A percentile compares a stretch with the other conserved stretches of the same genome.
Conservation (phyloP, 108 stramenopile species). For the Conticribra guillardii region DNA sequence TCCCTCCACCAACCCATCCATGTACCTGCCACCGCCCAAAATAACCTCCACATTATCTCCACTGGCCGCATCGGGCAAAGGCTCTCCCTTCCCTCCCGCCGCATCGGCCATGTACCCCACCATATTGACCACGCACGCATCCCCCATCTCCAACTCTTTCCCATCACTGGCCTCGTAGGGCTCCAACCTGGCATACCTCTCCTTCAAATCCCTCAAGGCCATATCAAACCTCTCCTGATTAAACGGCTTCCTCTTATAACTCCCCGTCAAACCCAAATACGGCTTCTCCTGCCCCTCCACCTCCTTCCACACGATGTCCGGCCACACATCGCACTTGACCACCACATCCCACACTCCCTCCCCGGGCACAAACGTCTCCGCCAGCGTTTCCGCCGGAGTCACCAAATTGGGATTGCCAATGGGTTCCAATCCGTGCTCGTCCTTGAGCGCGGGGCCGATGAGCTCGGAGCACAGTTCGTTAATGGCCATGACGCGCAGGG, state of each 20-base stretch:
- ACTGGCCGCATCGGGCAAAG: slow-evolving; percentile 82
- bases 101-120: slow-evolving; percentile 80
- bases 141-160: slow-evolving; percentile 73
- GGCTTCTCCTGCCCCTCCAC: slow-evolving; percentile 66
- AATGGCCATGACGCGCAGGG: slow-evolving; percentile 73
- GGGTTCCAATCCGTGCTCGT: slow-evolving; percentile 81
- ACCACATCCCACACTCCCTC: slow-evolving; percentile 64
- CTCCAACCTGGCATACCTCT: slow-evolving; percentile 76
- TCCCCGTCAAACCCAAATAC: slow-evolving; percentile 75
- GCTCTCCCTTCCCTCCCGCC: slow-evolving; percentile 75
- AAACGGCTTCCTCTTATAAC: slow-evolving; percentile 84
- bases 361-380: slow-evolving; percentile 55
- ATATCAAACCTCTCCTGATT: slow-evolving; percentile 75
- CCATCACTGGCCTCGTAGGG: slow-evolving; percentile 55
- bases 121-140: slow-evolving; percentile 88
- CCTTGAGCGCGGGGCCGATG: slow-evolving; percentile 77
- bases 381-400: slow-evolving; percentile 61
- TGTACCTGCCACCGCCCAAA: slow-evolving; percentile 84
- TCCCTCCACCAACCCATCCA: slow-evolving; percentile 88
- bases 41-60: slow-evolving; percentile 88
- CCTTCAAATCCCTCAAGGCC: slow-evolving; percentile 80
- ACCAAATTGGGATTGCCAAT: slow-evolving; percentile 77
- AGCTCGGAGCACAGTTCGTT: slow-evolving; percentile 58
- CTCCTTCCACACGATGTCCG: slow-evolving; percentile 78
- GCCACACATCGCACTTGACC: slow-evolving; percentile 89